Evolutionary conservation across 1,284 basidiomycete species (phyloP), one percentile per base, ranked within the genome.

Genomic region (Rhodotorula sp.): DNA sequence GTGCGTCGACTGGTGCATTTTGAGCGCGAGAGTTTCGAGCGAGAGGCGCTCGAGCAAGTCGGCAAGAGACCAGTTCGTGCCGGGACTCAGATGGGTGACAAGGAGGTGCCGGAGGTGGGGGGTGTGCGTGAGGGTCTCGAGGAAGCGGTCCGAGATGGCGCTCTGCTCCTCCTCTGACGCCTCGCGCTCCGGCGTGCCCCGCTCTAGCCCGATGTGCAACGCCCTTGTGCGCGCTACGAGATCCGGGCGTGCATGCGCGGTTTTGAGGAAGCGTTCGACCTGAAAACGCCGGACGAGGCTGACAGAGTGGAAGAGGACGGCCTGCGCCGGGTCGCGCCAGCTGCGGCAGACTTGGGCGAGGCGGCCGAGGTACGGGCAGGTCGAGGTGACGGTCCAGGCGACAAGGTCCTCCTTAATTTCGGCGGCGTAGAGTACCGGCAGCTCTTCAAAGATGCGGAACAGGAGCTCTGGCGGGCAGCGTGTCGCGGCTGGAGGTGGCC

Each of bases 311-410:
- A 57, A 56, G 34, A 64, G 54, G 21, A 48, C 21, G 16, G 25
- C 16, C 55, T 64, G 63, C 13, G 63, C 63, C 14, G 63, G 46
- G 7, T 46, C 7, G 13, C 63, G 54, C 63, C 63, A 64, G 4
- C 46, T 21, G 46, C 54, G 54, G 54, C 63, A 64, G 34, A 64
- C 63, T 54, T 49, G 63, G 4, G 46, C 27, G 54, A 56, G 23
- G 23, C 25, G 23, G 27, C 45, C 48, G 16, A 64, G 34, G 63
- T 49, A 46, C 23, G 63, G 54, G n/a, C 63, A 64, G 23, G 46
- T 42, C 46, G 63, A 64, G 23, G 63, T 57, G 55, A 64, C 48
- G 27, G 63, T 49, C 63, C 63, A 64, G 19, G 54, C 46, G 63
- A 64, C 63, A 41, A 56, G 54, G 55, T 64, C 63, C 23, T 64